Percentiles rank a stretch among this genome's conserved stretches.
Evolutionary conservation across 371 early-diverging fungal genomes (phyloP).

Genomic region (Mortierella sp.): DNA sequence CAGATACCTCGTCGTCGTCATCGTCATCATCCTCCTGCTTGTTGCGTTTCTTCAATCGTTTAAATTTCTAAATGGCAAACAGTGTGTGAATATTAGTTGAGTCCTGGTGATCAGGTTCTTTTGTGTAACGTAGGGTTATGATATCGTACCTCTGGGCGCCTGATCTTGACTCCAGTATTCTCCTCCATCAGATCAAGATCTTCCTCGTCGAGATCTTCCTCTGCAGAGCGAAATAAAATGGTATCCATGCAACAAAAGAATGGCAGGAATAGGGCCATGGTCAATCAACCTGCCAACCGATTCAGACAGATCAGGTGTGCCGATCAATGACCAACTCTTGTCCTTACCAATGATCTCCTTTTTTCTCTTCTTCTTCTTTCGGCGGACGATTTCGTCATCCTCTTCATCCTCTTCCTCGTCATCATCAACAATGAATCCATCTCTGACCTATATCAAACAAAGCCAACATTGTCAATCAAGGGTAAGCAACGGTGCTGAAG

Average conservation of each 20-base stretch:
- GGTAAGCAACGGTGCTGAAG: not conserved
- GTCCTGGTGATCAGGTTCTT: not conserved
- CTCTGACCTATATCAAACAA: constrained; percentile 58
- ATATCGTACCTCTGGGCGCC: constrained; percentile 60
- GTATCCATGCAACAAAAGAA: constrained; percentile 21
- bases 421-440: constrained; percentile 75
- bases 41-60: constrained; percentile 77
- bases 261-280: constrained; percentile 17
- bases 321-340: not conserved
- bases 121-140: not conserved
- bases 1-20: constrained; percentile 45
- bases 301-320: not conserved
- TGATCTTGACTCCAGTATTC: constrained; percentile 78
- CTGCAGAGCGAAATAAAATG: constrained; percentile 42
- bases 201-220: constrained; percentile 87
- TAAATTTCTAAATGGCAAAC: constrained; percentile 58
- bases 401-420: constrained; percentile 67
- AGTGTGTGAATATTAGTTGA: not conserved
- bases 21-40: constrained; percentile 58
- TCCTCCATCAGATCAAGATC: constrained; percentile 87
- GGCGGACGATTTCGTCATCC: constrained; percentile 39
- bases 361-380: constrained; percentile 56
- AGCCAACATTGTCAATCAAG: not conserved
- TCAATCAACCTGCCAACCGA: not conserved
- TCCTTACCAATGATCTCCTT: constrained; percentile 60